Evolutionary conservation across 768 basidiomycete genomes (phyloP), one percentile per base, ranked within the genome.

Genomic region (Amanita jacksonii): DNA sequence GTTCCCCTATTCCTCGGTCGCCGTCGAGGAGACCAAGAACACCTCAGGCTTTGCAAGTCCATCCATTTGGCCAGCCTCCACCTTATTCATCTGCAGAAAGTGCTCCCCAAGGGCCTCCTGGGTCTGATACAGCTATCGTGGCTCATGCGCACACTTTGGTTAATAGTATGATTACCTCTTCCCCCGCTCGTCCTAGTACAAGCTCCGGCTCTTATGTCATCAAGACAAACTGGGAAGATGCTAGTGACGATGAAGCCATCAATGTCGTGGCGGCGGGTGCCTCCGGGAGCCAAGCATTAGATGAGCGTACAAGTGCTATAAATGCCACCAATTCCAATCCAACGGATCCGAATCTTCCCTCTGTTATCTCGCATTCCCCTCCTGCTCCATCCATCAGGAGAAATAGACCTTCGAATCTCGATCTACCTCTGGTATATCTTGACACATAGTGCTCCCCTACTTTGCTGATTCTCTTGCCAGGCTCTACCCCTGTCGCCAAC

Each of bases 181-280:
- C 16, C 7, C 15, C 27, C 28, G 12, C 35, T n/a, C 35, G 28
- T 38, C 36, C 20, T 8, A 45, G 35, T 18, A 54, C 57, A 13
- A 56, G 63, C 49, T 49, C 56, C 10, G 62, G 60, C 38, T 68
- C 70, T 55, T 57, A 65, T 12, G 73, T 73, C 50, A 48, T 61
- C 6, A 81, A 81, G 55, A 66, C 57, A 45, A 72, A 92, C 53
- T 87, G 90, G 88, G 67, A 74, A 44, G 78, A 86, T 57, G 77
- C 75, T 4, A 89, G 86, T 52, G 88, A 91, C 49, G 88, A 91
- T 43, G 88, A 91, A 59, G 88, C 86, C 10, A 86, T 91, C 43
- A 78, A 87, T 53, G 64, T 85, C 32, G 75, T 89, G 24, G 83
- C 88, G 0, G 86, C 88, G 13, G 87, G 79, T 8, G 70, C 85